phyloP scores from a whole-genome alignment of 1,139 yeast genomes.

The Candida glucosophila region DNA sequence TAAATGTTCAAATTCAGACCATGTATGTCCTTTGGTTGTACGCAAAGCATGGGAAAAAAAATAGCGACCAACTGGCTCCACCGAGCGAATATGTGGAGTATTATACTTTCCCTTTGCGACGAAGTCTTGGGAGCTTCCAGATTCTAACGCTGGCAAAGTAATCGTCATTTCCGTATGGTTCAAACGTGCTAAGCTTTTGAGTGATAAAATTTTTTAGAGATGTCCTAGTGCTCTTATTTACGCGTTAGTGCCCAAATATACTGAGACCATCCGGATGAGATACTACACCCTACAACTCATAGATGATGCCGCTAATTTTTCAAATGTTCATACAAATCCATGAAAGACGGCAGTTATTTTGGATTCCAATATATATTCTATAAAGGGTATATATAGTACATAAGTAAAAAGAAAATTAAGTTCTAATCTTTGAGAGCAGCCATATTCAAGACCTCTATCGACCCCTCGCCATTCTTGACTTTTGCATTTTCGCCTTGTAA shows the following conservation, averaged over 20 bases:
- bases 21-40: slow-evolving; percentile 92
- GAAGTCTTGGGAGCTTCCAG: slow-evolving; percentile 43
- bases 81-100: slow-evolving; percentile 71
- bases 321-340: no score
- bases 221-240: no score
- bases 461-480: slow-evolving; percentile 48
- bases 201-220: no score
- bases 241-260: no score
- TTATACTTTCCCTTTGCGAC: slow-evolving; percentile 46
- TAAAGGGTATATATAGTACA: no score
- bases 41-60: slow-evolving; percentile 96
- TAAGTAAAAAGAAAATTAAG: no score
- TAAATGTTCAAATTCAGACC: slow-evolving; percentile 93
- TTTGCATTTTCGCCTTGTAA: slow-evolving; percentile 45
- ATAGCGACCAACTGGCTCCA: slow-evolving; percentile 95
- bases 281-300: no score
- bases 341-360: no score
- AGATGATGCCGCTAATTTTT: no score
- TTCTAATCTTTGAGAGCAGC: slow-evolving; percentile 63
- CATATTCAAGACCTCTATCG: slow-evolving; percentile 81
- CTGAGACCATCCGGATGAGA: no score
- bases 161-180: slow-evolving; percentile 29
- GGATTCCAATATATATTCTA: no score
- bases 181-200: no score
- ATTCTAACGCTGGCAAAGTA: slow-evolving; percentile 33